Percentiles rank a stretch among this genome's conserved stretches.
Evolutionary conservation across 345 rosid species (phyloP).

Genomic region (Arabidopsis thaliana): DNA sequence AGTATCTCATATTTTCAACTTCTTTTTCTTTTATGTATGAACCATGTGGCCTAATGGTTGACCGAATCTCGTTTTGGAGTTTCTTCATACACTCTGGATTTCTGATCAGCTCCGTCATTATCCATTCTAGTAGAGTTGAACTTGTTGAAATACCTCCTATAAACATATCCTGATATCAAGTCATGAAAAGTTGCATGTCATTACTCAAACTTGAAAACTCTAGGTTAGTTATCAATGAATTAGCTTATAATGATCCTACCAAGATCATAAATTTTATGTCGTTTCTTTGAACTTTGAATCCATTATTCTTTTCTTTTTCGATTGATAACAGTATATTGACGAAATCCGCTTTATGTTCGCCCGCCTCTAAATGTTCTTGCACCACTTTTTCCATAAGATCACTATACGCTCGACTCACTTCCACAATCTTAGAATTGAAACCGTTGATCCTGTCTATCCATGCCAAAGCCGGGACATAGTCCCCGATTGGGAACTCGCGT

Average conservation of each 20-base stretch:
- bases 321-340: conserved; percentile 25
- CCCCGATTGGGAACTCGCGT: conserved; percentile 52
- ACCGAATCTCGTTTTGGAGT: conserved; percentile 29
- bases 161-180: conserved; percentile 28
- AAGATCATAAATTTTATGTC: conserved; percentile 30
- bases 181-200: background rate
- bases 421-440: conserved; percentile 16
- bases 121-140: conserved; percentile 33
- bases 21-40: conserved; percentile 25
- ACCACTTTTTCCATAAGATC: conserved; percentile 40
- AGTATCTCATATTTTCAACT: conserved; percentile 16
- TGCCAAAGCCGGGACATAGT: conserved; percentile 59
- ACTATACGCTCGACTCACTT: conserved; percentile 31
- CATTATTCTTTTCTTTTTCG: conserved; percentile 17
- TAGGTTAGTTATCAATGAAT: background rate
- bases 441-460: conserved; percentile 48
- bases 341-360: background rate
- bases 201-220: background rate
- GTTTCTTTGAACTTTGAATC: conserved; percentile 17
- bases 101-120: conserved; percentile 32
- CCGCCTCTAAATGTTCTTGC: conserved; percentile 21
- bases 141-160: conserved; percentile 38
- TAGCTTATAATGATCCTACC: conserved; percentile 4
- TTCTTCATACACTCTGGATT: conserved; percentile 33
- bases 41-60: background rate